A percentile compares a stretch with the other conserved stretches of the same genome.
phyloP scores from a whole-genome alignment of 495 filamentous ascomycete genomes.

The Melanomma pulvis-pyrius region DNA sequence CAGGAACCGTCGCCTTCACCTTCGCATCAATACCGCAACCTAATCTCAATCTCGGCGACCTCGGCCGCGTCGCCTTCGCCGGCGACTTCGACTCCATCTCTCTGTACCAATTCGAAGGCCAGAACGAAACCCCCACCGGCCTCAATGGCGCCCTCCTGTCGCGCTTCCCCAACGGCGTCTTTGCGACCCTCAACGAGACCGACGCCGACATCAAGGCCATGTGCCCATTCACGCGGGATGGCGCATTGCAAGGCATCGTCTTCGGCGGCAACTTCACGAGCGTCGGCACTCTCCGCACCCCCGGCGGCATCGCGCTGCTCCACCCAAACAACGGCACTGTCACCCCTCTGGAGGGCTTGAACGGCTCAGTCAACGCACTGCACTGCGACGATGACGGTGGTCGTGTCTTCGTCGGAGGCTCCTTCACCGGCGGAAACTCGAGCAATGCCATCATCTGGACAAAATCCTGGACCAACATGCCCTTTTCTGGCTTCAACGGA shows the following conservation, averaged over 20 bases:
- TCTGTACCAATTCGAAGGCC: slow-evolving; percentile 79
- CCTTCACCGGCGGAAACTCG: slow-evolving; percentile 75
- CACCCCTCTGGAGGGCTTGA: slow-evolving; percentile 73
- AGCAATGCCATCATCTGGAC: slow-evolving; percentile 89
- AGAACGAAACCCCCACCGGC: slow-evolving; percentile 66
- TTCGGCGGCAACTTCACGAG: slow-evolving; percentile 97
- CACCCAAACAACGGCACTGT: slow-evolving; percentile 68
- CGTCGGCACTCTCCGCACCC: slow-evolving; percentile 71
- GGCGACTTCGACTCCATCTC: slow-evolving; percentile 93
- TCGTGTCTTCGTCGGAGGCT: slow-evolving; percentile 88
- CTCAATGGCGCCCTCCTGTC: slow-evolving; percentile 81
- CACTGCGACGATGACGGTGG: slow-evolving; percentile 81
- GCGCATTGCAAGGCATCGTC: slow-evolving; percentile 71
- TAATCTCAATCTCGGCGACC: slow-evolving; percentile 75
- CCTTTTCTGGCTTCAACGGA: slow-evolving; percentile 93
- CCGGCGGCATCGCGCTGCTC: slow-evolving; percentile 76
- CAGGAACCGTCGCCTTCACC: slow-evolving; percentile 61
- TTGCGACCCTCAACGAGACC: slow-evolving; percentile 69
- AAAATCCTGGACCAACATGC: slow-evolving; percentile 78
- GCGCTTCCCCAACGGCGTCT: slow-evolving; percentile 82
- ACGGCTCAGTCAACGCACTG: slow-evolving; percentile 76
- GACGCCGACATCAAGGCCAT: slow-evolving; percentile 84
- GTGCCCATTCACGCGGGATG: slow-evolving; percentile 75
- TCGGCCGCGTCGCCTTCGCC: slow-evolving; percentile 83
- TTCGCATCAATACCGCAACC: slow-evolving; percentile 73